These are phyloP conservation scores for Ceratobasidium sp. DNA, from an alignment of 1,284 basidiomycete genomes.

Conservation along the genomic window DNA sequence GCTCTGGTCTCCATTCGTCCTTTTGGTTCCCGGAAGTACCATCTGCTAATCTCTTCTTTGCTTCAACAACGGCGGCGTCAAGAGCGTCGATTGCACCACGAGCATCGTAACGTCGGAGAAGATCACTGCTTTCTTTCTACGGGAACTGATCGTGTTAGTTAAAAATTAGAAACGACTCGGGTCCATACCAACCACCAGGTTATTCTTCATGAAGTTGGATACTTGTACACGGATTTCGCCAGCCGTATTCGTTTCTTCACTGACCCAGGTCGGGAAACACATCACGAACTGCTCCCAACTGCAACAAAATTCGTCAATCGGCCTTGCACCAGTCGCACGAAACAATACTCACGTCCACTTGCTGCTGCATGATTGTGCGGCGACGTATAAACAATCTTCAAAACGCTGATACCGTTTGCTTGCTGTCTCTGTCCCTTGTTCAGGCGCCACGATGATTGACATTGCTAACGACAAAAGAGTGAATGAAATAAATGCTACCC, in stretches of 20 bases:
- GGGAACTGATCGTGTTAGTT: not conserved
- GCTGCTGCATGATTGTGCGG: constrained; percentile 39
- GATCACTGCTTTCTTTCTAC: constrained; percentile 45
- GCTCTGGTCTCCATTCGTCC: constrained; percentile 46
- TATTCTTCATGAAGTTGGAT: constrained; percentile 45
- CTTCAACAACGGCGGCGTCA: constrained; percentile 46
- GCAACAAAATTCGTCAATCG: not conserved
- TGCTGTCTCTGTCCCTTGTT: constrained; percentile 33
- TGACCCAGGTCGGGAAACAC: constrained; percentile 45
- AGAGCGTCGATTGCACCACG: constrained; percentile 47
- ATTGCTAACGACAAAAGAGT: constrained; percentile 1
- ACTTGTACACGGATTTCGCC: constrained; percentile 44
- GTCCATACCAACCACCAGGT: constrained; percentile 33
- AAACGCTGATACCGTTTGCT: constrained; percentile 44
- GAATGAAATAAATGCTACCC: not conserved
- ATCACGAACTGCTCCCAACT: constrained; percentile 44
- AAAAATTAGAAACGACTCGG: not conserved
- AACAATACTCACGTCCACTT: constrained; percentile 44
- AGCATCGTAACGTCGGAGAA: constrained; percentile 46
- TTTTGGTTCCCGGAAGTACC: constrained; percentile 33
- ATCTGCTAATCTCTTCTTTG: constrained; percentile 37
- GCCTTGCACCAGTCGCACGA: not conserved
- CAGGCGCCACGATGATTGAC: constrained; percentile 37
- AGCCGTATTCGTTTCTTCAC: constrained; percentile 33
- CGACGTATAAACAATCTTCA: constrained; percentile 40